Percentiles rank a stretch among this genome's conserved stretches.
Evolutionary conservation across 164 flowering plant genomes (phyloP).

Genomic region (Hamamelis virginiana): DNA sequence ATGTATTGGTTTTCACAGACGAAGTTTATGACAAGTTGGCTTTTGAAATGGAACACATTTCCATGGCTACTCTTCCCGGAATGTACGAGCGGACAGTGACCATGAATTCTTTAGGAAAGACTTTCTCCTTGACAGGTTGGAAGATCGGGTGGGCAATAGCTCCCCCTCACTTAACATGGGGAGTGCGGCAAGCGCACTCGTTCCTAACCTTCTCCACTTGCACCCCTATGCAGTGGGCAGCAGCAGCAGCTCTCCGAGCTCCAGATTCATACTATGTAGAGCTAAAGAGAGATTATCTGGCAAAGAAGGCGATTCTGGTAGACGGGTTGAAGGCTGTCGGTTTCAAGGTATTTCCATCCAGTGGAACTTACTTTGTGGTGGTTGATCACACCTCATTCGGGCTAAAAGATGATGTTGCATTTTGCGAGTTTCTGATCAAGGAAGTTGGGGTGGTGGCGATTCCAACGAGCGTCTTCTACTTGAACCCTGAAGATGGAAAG

Average conservation of each 20-base stretch:
- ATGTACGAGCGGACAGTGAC: constrained; percentile 98
- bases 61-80: constrained; percentile 93
- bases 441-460: constrained; percentile 97
- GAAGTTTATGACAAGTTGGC: constrained; percentile 95
- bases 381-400: constrained; percentile 97
- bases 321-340: constrained; percentile 84
- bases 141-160: constrained; percentile 99
- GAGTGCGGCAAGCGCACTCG: constrained; percentile 88
- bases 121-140: constrained; percentile 97
- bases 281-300: constrained; percentile 70
- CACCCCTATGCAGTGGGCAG: constrained; percentile 90
- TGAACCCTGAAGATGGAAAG: constrained; percentile 93
- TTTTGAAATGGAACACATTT: constrained; percentile 93
- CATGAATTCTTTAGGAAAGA: constrained; percentile 91
- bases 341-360: constrained; percentile 80
- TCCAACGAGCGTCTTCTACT: constrained; percentile 92
- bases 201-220: constrained; percentile 88
- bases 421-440: constrained; percentile 87
- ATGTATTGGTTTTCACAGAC: constrained; percentile 79
- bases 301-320: constrained; percentile 78
- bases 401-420: constrained; percentile 70
- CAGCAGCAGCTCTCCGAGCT: constrained; percentile 70
- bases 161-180: constrained; percentile 92
- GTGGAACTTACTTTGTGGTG: constrained; percentile 92
- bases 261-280: constrained; percentile 84